phyloP scores from a whole-genome alignment of 148 eudicot species.

The Fallopia convolvulus region DNA sequence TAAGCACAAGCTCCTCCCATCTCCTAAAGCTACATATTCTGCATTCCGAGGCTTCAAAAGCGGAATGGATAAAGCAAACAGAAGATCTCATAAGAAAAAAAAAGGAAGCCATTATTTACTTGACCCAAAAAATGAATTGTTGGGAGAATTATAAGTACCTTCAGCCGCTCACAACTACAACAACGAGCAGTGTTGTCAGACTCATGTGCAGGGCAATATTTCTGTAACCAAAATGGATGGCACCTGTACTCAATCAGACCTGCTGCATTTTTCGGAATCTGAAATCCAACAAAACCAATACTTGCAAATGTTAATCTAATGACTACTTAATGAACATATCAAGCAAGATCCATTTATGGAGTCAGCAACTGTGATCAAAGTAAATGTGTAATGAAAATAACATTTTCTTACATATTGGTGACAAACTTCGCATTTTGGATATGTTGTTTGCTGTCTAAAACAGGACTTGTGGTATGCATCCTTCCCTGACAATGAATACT shows the following conservation, averaged over 20 bases:
- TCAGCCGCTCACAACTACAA: constrained; percentile 96
- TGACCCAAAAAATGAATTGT: background rate
- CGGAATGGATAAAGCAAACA: background rate
- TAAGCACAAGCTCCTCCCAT: constrained; percentile 84
- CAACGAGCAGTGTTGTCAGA: constrained; percentile 81
- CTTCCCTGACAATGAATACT: constrained; percentile 88
- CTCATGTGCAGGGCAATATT: constrained; percentile 95
- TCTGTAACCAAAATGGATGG: constrained; percentile 98
- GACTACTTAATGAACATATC: background rate
- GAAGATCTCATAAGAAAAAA: background rate
- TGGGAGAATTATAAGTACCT: constrained; percentile 39
- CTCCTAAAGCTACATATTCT: constrained; percentile 70
- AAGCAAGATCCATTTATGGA: background rate
- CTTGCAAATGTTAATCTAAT: background rate
- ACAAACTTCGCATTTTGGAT: constrained; percentile 96
- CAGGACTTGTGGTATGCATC: constrained; percentile 88
- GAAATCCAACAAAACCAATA: constrained; percentile 15
- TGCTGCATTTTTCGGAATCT: constrained; percentile 88
- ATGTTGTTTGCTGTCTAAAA: constrained; percentile 59
- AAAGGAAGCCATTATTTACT: background rate
- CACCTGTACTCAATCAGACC: constrained; percentile 94
- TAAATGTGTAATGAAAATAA: background rate
- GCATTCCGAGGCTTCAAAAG: constrained; percentile 51
- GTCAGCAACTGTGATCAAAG: background rate
- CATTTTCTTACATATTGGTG: constrained; percentile 71